Conservation (phyloP, 345 rosid genomes). For the Eucalyptus sp. region DNA sequence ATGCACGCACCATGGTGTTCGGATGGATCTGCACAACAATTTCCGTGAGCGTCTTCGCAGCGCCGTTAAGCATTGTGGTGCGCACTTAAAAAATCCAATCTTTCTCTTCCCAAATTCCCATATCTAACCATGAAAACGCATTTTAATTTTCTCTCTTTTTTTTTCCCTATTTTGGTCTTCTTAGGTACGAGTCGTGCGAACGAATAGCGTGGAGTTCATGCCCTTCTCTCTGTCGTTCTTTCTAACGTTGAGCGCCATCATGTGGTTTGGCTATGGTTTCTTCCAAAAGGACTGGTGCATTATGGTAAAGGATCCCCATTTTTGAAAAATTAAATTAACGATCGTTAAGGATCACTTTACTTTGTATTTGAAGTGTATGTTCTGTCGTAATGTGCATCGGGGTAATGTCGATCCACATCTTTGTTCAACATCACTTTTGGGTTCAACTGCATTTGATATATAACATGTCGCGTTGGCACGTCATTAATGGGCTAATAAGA, state of each 20-base stretch:
- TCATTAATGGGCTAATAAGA: background rate
- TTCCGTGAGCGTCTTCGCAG: constrained; percentile 64
- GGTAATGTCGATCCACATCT: no score
- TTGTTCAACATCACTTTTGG: no score
- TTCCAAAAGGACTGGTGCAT: constrained; percentile 47
- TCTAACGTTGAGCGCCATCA: constrained; percentile 65
- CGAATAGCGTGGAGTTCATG: constrained; percentile 90
- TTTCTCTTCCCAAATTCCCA: background rate
- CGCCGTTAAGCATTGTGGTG: constrained; percentile 70
- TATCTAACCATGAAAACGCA: background rate
- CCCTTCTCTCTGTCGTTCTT: constrained; percentile 71
- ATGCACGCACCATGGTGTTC: constrained; percentile 18
- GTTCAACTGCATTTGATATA: no score
- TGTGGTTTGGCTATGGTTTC: constrained; percentile 80
- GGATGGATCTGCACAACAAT: constrained; percentile 84
- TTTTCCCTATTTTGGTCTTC: background rate
- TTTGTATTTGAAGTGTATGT: background rate
- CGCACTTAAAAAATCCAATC: background rate
- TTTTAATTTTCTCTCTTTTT: background rate
- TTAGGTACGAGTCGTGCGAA: constrained; percentile 58
- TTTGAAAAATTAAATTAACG: background rate
- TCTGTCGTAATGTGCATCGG: background rate
- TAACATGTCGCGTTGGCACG: no score
- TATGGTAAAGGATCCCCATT: constrained; percentile 38
- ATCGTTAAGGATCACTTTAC: background rate